phyloP scores from a whole-genome alignment of 2,329 filamentous ascomycete species.

The Huntiella abstrusa region DNA sequence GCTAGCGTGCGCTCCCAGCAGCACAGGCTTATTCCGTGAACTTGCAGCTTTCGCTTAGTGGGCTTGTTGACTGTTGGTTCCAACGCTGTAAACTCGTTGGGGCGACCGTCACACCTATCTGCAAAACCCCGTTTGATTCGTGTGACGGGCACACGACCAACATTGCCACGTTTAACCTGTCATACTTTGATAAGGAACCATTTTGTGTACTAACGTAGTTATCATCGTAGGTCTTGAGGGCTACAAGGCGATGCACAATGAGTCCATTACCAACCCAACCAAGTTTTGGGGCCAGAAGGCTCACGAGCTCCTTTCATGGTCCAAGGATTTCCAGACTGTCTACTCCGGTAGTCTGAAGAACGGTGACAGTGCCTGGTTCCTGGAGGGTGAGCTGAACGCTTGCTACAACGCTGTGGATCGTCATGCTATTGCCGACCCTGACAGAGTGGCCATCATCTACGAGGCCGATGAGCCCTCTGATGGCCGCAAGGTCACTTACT shows the following conservation, averaged over 20 bases:
- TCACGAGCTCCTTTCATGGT: conserved; percentile 78
- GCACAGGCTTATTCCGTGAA: no score
- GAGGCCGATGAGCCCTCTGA: conserved; percentile 83
- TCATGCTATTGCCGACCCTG: conserved; percentile 83
- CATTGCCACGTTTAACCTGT: no score
- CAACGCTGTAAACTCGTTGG: no score
- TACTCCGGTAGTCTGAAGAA: conserved; percentile 54
- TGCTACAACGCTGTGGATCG: conserved; percentile 96
- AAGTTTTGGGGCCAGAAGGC: conserved; percentile 80
- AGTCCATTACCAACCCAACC: conserved; percentile 79
- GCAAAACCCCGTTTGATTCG: no score
- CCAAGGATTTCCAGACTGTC: conserved; percentile 80
- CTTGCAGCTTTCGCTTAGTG: no score
- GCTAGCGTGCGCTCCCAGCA: no score
- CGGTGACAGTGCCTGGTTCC: conserved; percentile 86
- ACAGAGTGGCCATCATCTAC: conserved; percentile 94
- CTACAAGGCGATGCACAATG: conserved; percentile 49
- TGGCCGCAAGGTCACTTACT: conserved; percentile 79
- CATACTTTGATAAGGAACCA: no score
- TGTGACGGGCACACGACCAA: no score
- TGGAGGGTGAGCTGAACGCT: conserved; percentile 84
- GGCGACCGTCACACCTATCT: no score
- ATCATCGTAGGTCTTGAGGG: conserved; percentile 36
- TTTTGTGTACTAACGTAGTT: no score
- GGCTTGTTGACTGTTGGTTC: no score